A percentile compares a stretch with the other conserved stretches of the same genome.
phyloP scores from a whole-genome alignment of 805 yeast genomes.

The Starmerella stellata region DNA sequence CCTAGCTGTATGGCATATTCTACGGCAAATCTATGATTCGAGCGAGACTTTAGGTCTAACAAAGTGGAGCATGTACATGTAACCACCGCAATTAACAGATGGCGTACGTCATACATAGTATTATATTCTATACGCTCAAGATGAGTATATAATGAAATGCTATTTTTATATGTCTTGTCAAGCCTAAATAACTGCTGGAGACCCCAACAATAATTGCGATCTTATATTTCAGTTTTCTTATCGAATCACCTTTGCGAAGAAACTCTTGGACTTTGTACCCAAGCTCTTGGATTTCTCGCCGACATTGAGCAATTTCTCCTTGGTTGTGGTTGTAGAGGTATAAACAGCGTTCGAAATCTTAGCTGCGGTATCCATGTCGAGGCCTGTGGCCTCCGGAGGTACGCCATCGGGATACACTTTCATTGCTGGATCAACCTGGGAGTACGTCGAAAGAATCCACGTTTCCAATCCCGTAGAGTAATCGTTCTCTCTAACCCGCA shows the following conservation, averaged over 20 bases:
- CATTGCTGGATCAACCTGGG: conserved; percentile 4
- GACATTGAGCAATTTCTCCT: conserved; percentile 18
- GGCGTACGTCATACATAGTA: no score
- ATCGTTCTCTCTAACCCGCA: conserved; percentile 21
- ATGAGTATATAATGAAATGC: no score
- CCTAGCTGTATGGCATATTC: no score
- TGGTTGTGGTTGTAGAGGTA: conserved; percentile 15
- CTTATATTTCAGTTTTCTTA: no score
- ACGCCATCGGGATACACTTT: conserved; percentile 18
- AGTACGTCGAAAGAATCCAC: conserved; percentile 19
- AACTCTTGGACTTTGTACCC: conserved; percentile 18
- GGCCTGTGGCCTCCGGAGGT: conserved; percentile 18
- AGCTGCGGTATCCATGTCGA: conserved; percentile 17
- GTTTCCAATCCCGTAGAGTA: conserved; percentile 22
- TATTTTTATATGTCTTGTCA: no score
- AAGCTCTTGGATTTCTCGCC: conserved; percentile 22
- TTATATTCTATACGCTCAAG: background rate
- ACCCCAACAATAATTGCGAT: no score
- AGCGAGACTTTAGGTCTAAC: no score
- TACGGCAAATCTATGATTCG: no score
- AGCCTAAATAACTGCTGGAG: no score
- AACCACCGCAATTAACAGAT: no score
- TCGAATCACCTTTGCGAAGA: conserved; percentile 21
- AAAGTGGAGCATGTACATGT: no score
- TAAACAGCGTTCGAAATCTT: conserved; percentile 17